Conservation (phyloP, 768 basidiomycete species). For the Tylopilus sp. region DNA sequence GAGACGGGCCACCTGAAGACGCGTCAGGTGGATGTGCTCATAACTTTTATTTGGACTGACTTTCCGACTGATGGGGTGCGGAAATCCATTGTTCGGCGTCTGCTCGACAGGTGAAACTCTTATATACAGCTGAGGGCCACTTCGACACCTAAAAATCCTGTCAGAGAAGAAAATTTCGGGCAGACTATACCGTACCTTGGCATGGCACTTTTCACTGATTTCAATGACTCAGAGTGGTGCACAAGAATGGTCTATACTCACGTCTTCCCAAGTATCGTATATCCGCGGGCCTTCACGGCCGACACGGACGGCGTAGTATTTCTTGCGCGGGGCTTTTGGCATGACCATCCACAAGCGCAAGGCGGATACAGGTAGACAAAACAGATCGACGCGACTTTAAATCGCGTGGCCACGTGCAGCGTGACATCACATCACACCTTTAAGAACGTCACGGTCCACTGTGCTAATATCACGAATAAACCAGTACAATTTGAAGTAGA, state of each 20-base stretch:
- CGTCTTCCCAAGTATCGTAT: slow-evolving; percentile 60
- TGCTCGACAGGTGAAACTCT: slow-evolving; percentile 43
- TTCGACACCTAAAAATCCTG: slow-evolving; percentile 42
- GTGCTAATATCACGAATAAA: not conserved
- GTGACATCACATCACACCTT: not conserved
- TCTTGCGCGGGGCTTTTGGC: slow-evolving; percentile 33
- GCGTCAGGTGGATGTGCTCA: not conserved
- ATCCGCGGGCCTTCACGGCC: slow-evolving; percentile 58
- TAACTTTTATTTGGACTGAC: slow-evolving; percentile 17
- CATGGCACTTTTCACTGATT: slow-evolving; percentile 39
- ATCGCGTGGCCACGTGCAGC: not conserved
- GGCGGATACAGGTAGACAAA: not conserved
- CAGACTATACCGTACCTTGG: slow-evolving; percentile 33
- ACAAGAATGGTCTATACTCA: slow-evolving; percentile 22
- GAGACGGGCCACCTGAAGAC: slow-evolving; percentile 4
- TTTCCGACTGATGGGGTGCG: slow-evolving; percentile 4
- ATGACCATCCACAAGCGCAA: slow-evolving; percentile 11
- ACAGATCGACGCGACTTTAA: not conserved
- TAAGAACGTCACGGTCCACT: no score
- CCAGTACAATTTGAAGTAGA: slow-evolving; percentile 2
- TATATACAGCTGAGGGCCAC: slow-evolving; percentile 50
- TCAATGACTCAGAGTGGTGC: not conserved
- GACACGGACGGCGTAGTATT: slow-evolving; percentile 59
- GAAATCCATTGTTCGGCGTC: slow-evolving; percentile 53
- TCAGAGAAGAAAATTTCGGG: not conserved